Conservation (phyloP, 257 asterid species). For the Rehmannia glutinosa region DNA sequence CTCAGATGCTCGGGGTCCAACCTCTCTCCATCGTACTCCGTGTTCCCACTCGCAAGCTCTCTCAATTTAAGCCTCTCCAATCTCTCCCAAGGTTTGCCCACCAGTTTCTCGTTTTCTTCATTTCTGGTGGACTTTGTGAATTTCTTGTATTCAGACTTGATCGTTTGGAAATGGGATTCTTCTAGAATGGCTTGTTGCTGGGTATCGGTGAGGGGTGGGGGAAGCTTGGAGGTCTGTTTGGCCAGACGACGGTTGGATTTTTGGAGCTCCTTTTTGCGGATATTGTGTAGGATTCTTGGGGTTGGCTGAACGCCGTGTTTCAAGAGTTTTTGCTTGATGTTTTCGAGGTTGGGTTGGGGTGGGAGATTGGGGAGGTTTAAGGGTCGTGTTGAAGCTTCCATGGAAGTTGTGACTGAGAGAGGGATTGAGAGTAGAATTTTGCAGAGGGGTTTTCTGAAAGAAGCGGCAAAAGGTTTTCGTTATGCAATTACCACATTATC, state of each 20-base stretch:
- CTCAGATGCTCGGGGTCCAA: slow-evolving; percentile 53
- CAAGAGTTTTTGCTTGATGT: slow-evolving; percentile 51
- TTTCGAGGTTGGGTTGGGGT: slow-evolving; percentile 43
- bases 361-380: slow-evolving; percentile 42
- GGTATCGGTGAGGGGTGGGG: slow-evolving; percentile 43
- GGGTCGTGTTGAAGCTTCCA: slow-evolving; percentile 74
- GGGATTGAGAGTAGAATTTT: not conserved
- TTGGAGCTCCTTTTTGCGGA: slow-evolving; percentile 82
- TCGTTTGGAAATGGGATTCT: slow-evolving; percentile 53
- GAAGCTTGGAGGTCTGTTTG: slow-evolving; percentile 54
- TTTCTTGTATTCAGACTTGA: slow-evolving; percentile 67
- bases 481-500: not conserved
- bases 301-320: slow-evolving; percentile 60
- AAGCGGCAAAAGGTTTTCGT: slow-evolving; percentile 4
- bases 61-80: slow-evolving; percentile 58
- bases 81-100: slow-evolving; percentile 93
- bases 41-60: slow-evolving; percentile 46
- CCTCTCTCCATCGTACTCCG: slow-evolving; percentile 47
- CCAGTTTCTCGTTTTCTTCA: slow-evolving; percentile 34
- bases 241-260: slow-evolving; percentile 73
- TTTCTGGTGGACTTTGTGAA: slow-evolving; percentile 34
- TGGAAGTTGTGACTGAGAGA: slow-evolving; percentile 20
- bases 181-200: slow-evolving; percentile 43
- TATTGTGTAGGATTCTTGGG: slow-evolving; percentile 77
- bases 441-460: not conserved